phyloP scores from a whole-genome alignment of 2,329 filamentous ascomycete genomes.

The Penicillium sp. region DNA sequence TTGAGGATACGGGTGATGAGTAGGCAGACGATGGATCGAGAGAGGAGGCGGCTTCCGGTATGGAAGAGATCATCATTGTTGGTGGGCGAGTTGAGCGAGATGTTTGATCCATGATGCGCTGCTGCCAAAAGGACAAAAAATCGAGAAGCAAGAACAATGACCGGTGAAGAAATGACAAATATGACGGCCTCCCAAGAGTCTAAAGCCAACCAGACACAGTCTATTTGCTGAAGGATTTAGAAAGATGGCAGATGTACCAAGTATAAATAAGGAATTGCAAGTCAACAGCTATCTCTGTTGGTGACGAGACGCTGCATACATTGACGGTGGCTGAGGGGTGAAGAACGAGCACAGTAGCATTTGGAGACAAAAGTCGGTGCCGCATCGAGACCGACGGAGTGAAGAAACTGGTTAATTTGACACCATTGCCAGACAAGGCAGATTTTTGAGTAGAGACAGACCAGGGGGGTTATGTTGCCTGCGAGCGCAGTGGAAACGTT shows the following conservation, averaged over 20 bases:
- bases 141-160: neutral
- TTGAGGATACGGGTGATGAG: slow-evolving; percentile 23
- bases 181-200: neutral
- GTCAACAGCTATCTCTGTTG: slow-evolving; percentile 27
- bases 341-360: slow-evolving; percentile 25
- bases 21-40: slow-evolving; percentile 13
- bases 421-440: slow-evolving; percentile 39
- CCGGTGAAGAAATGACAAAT: slow-evolving; percentile 1
- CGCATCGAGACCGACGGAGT: slow-evolving; percentile 25
- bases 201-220: slow-evolving; percentile 13
- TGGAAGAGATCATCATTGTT: slow-evolving; percentile 13
- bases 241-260: slow-evolving; percentile 13
- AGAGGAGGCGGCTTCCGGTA: slow-evolving; percentile 7
- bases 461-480: slow-evolving; percentile 1
- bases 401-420: slow-evolving; percentile 28
- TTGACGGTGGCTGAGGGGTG: slow-evolving; percentile 31
- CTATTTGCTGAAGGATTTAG: slow-evolving; percentile 11
- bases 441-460: slow-evolving; percentile 25
- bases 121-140: slow-evolving; percentile 1
- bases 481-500: slow-evolving; percentile 29
- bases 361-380: slow-evolving; percentile 26
- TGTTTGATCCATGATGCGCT: slow-evolving; percentile 15
- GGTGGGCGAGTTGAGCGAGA: slow-evolving; percentile 2
- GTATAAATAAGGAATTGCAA: slow-evolving; percentile 28
- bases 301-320: slow-evolving; percentile 26